These are phyloP conservation scores for Thinopyrum elongatum DNA, from an alignment of 176 grass and related monocot genomes.

Conservation along the genomic window DNA sequence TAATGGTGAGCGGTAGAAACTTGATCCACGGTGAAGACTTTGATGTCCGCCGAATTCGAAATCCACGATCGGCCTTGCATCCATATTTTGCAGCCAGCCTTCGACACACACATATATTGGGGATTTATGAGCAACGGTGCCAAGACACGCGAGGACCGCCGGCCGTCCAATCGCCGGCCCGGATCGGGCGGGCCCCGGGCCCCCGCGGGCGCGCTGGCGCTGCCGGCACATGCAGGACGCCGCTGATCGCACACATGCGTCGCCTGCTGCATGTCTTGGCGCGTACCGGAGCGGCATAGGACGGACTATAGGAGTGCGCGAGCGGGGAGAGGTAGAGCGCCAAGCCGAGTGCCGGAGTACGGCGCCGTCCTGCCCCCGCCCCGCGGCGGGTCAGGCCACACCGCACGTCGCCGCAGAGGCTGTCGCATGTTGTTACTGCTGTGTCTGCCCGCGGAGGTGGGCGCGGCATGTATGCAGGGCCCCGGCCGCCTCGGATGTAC, in stretches of 20 bases:
- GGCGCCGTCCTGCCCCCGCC: no score
- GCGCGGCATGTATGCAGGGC: no score
- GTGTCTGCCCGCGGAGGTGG: not conserved
- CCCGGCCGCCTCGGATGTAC: not conserved
- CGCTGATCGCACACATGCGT: not conserved
- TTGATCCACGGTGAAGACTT: not conserved
- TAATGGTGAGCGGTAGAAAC: no score
- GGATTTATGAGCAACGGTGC: slow-evolving; percentile 3
- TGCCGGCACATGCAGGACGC: not conserved
- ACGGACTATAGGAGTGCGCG: no score
- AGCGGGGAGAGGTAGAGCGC: no score
- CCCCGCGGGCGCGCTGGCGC: not conserved
- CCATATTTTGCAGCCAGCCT: no score
- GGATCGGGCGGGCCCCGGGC: not conserved
- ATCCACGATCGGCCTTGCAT: not conserved
- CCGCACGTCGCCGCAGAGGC: not conserved
- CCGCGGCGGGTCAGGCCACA: no score
- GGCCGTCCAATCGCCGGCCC: not conserved
- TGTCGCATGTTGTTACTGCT: not conserved
- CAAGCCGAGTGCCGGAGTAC: not conserved
- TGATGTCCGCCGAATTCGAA: not conserved
- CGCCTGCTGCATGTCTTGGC: not conserved
- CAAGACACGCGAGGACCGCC: not conserved
- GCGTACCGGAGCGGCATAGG: not conserved
- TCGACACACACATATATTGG: not conserved